Evolutionary conservation across 1,139 yeast genomes (phyloP), one percentile per base, ranked within the genome.

Genomic region (Geotrichum carabidarum): DNA sequence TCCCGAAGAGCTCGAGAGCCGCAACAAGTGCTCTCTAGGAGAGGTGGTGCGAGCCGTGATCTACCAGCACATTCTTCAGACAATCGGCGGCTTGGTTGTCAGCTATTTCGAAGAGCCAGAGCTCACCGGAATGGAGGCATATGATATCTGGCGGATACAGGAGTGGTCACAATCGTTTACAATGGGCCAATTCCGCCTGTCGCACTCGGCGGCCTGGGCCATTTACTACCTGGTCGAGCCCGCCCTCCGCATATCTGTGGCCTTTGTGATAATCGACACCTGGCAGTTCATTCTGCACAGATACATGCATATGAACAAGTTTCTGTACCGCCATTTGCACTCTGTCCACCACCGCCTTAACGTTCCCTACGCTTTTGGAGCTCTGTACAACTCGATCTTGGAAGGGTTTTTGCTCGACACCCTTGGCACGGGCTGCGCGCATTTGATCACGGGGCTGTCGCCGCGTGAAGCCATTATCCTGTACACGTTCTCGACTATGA

Each of bases 351-450:
- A 93, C 71, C 76, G 94, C 53, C 77, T 93, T 51, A 91, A 93
- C 66, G 97, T 93, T 32, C 99, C 99, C 11, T 93, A 89, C 70
- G 97, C 99, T 1, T 91, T 80, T 70, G 99, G 99, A 48, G 99
- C 99, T 3, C 77, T 93, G 48, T 93, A 89, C 75, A 93, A 93
- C 71, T 91, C 91, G 63, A 93, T 96, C 18, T 78, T 88, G 12
- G 99, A 93, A 74, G 99, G 99, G 4, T 88, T 93, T 63, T 70
- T 91, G 57, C 77, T 93, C 65, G 99, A 93, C 71, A 89, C 99
- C 15, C 69, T 84, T 49, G 99, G 99, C 8, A 86, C 97, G 0
- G 98, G 96, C 27, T 62, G 91, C 44, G 94, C 96, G 0, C 78
- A 83, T 56, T 62, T 87, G 35, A 61, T 80, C 15, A 78, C 87